phyloP scores from a whole-genome alignment of 83 land plant species.

The Picea engelmannii region DNA sequence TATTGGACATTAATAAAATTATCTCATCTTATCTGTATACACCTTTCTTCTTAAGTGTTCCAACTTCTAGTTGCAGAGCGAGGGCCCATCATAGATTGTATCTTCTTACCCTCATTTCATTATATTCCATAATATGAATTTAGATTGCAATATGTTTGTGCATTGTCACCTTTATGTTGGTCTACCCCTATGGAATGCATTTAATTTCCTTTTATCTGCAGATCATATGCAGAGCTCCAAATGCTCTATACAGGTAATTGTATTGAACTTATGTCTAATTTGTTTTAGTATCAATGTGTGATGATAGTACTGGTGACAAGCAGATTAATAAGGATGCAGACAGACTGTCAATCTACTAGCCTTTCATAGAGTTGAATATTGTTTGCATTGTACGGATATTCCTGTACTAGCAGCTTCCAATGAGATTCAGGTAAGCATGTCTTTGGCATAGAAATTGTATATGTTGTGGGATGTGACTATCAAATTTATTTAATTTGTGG shows the following conservation, averaged over 20 bases:
- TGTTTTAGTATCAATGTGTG: slow-evolving; percentile 5
- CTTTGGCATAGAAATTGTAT: neutral
- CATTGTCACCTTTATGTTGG: no score
- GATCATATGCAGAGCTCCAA: no score
- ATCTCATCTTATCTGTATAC: no score
- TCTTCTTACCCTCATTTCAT: no score
- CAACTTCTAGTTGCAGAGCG: no score
- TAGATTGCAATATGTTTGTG: no score
- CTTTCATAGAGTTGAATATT: neutral
- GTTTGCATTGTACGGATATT: slow-evolving; percentile 1
- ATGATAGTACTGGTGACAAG: neutral
- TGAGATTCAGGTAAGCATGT: neutral
- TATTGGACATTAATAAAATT: no score
- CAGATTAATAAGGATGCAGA: neutral
- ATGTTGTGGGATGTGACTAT: neutral
- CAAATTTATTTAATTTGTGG: neutral
- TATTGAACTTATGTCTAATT: neutral
- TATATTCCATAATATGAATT: no score
- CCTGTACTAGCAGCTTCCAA: neutral
- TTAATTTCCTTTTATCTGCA: no score
- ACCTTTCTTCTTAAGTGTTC: no score
- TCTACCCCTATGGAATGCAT: no score
- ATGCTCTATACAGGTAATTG: neutral
- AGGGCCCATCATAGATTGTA: no score
- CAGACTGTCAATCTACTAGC: neutral